Evolutionary conservation across 2,329 filamentous ascomycete species (phyloP).

Genomic region (Fusarium hainanense): DNA sequence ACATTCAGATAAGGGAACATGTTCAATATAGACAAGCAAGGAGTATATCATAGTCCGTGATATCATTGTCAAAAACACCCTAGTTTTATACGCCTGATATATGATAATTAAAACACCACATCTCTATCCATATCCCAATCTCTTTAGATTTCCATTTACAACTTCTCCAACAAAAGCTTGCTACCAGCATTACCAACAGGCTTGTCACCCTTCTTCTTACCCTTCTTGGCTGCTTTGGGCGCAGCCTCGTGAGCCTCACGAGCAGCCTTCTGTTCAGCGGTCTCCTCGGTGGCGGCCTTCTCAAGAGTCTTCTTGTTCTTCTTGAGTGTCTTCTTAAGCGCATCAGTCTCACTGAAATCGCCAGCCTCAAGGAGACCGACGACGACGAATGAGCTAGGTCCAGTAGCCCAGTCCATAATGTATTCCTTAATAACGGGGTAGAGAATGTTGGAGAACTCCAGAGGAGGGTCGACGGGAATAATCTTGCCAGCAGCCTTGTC

Average conservation of each 20-base stretch:
- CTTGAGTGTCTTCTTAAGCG: conserved; percentile 76
- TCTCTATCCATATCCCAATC: conserved; percentile 11
- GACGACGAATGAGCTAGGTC: conserved; percentile 86
- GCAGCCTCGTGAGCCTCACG: conserved; percentile 61
- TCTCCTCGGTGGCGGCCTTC: conserved; percentile 72
- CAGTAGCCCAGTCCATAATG: conserved; percentile 85
- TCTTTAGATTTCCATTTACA: conserved; percentile 48
- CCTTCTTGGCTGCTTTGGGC: conserved; percentile 56
- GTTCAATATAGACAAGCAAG: conserved; percentile 2
- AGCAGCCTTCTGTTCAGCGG: conserved; percentile 62
- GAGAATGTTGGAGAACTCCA: conserved; percentile 84
- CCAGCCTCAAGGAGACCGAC: conserved; percentile 82
- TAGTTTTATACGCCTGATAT: conserved; percentile 43
- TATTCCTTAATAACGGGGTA: conserved; percentile 82
- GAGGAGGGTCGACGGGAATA: conserved; percentile 76
- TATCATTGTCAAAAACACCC: conserved; percentile 41
- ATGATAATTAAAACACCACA: conserved; percentile 29
- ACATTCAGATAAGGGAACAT: neutral
- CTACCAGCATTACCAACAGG: conserved; percentile 71
- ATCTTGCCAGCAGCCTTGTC: conserved; percentile 78
- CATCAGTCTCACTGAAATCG: conserved; percentile 73
- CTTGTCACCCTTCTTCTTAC: conserved; percentile 57
- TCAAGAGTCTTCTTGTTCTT: conserved; percentile 78
- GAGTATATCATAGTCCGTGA: conserved; percentile 36
- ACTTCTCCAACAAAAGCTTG: conserved; percentile 68